Base-by-base conservation (phyloP, 371 early-diverging fungal species). In the Zopfochytrium polystomum region DNA sequence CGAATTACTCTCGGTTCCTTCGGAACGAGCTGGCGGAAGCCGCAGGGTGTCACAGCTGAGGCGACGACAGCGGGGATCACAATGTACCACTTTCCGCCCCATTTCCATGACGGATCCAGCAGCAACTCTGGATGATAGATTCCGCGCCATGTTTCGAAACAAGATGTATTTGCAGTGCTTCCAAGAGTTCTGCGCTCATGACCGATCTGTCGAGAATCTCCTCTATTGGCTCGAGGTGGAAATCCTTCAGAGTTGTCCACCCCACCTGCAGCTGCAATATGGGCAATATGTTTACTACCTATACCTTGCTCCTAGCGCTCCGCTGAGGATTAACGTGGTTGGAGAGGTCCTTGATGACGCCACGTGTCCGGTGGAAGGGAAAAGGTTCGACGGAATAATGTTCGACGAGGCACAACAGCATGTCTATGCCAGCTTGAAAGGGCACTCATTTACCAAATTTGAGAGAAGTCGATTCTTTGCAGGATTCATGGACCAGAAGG, bases 321-420 rank as follows among this genome's bases (percentile, higher is more conserved):
- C 86, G 0, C 66, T 85, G 18, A 71, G 73, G 50, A 69, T 85
- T 26, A 85, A 83, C 38, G 59, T 85, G 22, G 67, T 77, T 31
- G 71, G 72, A 20, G 86, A 85, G 54, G 66, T 80, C 0, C 63
- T 79, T 20, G 68, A 73, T 3, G 80, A 75, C 20, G 55, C 45
- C n/a, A 70, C 70, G 11, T 11, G 66, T 3, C 45, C n/a, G 7
- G 22, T 73, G 47, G n/a, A n/a, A n/a, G n/a, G n/a, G n/a, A n/a
- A n/a, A n/a, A n/a, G n/a, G n/a, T n/a, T n/a, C n/a, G 79, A 77
- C 38, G 69, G 71, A 32, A 71, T 66, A 22, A 72, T 83, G 65
- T 85, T 81, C 68, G 86, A 85, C 58, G 82, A 76, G 13, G 81
- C 80, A 0, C 86, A 85, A 51, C 77, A 81, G 44, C 71, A 81